phyloP scores from a whole-genome alignment of 192 early-diverging fungal species.

The Thoreauomyces humboldtii region DNA sequence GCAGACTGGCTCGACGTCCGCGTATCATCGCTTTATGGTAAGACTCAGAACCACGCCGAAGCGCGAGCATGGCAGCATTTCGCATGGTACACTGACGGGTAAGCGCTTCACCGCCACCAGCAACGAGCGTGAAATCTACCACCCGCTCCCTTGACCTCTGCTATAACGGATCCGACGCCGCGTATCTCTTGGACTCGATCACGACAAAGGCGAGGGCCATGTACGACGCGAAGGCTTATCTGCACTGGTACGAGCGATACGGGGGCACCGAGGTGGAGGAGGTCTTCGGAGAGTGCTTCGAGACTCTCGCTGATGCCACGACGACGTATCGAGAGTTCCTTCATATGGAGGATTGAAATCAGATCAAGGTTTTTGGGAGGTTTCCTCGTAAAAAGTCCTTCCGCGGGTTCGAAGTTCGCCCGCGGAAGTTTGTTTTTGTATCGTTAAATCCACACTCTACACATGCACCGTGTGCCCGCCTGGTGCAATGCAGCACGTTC shows the following conservation, averaged over 20 bases:
- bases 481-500: too few species aligned
- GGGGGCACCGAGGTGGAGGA: slow-evolving; percentile 17
- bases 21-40: slow-evolving; percentile 24
- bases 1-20: slow-evolving; percentile 12
- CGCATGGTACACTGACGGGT: too few species aligned
- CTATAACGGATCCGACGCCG: slow-evolving; percentile 26
- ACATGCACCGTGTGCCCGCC: too few species aligned
- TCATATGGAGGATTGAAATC: too few species aligned
- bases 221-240: slow-evolving; percentile 33
- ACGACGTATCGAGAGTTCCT: slow-evolving; percentile 13
- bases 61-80: too few species aligned
- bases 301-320: background rate
- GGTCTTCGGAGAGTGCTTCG: slow-evolving; percentile 28
- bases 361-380: too few species aligned
- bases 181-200: slow-evolving; percentile 1
- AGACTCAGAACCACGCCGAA: background rate
- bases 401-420: too few species aligned
- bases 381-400: too few species aligned
- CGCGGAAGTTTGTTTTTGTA: too few species aligned
- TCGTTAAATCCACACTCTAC: too few species aligned
- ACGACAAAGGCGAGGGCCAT: slow-evolving; percentile 18
- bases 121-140: slow-evolving; percentile 26
- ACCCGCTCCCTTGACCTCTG: slow-evolving; percentile 23
- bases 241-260: slow-evolving; percentile 44
- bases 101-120: too few species aligned